phyloP scores from a whole-genome alignment of 352 stramenopile species.

The Thalassiosira oceanica region DNA sequence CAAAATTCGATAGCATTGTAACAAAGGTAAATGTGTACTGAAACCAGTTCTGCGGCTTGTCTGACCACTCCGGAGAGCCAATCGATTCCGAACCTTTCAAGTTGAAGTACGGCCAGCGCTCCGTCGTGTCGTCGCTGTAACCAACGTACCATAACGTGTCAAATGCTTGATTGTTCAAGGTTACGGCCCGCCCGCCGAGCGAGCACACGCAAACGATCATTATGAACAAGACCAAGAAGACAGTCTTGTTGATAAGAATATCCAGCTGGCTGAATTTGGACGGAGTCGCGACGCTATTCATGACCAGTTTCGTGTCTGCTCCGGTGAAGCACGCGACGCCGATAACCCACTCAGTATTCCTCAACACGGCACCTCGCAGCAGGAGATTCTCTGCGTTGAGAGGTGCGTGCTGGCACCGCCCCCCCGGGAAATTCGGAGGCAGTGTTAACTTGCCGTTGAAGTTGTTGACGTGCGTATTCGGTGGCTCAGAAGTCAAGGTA shows the following conservation, averaged over 20 bases:
- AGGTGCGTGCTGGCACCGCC: slow-evolving; percentile 50
- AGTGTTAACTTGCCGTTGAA: slow-evolving; percentile 74
- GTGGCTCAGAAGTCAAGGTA: slow-evolving; percentile 70
- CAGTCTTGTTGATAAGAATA: slow-evolving; percentile 70
- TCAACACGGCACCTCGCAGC: slow-evolving; percentile 88
- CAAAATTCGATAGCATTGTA: slow-evolving; percentile 94
- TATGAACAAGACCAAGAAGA: slow-evolving; percentile 70
- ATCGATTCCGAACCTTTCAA: slow-evolving; percentile 27
- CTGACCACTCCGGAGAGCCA: slow-evolving; percentile 44
- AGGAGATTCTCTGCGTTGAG: slow-evolving; percentile 88
- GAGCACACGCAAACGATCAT: slow-evolving; percentile 70
- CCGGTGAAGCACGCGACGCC: slow-evolving; percentile 92
- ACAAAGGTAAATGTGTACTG: slow-evolving; percentile 91
- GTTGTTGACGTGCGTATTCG: slow-evolving; percentile 79
- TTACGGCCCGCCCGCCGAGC: slow-evolving; percentile 44
- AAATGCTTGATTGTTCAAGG: slow-evolving; percentile 61
- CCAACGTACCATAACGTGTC: slow-evolving; percentile 73
- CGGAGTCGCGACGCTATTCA: slow-evolving; percentile 83
- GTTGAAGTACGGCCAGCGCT: slow-evolving; percentile 74
- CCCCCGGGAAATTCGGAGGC: slow-evolving; percentile 39
- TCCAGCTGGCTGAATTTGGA: slow-evolving; percentile 87
- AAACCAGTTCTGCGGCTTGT: slow-evolving; percentile 64
- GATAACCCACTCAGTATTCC: slow-evolving; percentile 92
- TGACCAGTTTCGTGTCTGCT: slow-evolving; percentile 83
- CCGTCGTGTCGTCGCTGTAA: slow-evolving; percentile 45